Evolutionary conservation across 176 grass and related monocot genomes (phyloP).

Genomic region (Hsuehochloa calcarea): DNA sequence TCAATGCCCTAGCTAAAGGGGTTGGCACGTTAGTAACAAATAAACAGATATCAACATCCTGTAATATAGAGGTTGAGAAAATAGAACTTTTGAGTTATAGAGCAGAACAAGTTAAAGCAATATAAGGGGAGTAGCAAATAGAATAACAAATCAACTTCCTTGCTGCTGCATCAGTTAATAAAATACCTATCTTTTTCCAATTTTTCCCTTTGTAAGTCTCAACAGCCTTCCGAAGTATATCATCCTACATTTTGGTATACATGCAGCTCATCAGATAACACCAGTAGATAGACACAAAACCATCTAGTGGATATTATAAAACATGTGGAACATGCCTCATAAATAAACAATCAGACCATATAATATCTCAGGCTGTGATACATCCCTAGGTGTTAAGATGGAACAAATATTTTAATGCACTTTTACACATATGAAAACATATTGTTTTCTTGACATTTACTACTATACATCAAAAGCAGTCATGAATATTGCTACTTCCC

Average conservation of each 20-base stretch:
- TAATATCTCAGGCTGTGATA: not conserved
- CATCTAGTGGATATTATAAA: not conserved
- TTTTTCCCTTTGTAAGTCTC: conserved; percentile 80
- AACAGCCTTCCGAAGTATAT: conserved; percentile 68
- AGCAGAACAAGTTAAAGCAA: not conserved
- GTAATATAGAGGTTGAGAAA: not conserved
- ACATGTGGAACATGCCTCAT: not conserved
- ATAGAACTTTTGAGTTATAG: not conserved
- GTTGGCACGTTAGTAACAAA: not conserved
- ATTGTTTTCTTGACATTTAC: not conserved
- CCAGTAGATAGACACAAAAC: not conserved
- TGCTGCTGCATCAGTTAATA: not conserved
- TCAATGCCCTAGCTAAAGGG: not conserved
- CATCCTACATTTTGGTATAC: conserved; percentile 63
- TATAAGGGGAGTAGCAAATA: not conserved
- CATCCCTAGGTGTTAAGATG: not conserved
- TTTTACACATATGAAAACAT: not conserved
- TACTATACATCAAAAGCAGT: not conserved
- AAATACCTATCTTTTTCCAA: conserved; percentile 94
- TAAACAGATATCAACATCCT: not conserved
- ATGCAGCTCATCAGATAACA: conserved; percentile 21
- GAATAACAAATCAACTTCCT: not conserved
- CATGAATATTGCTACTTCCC: not conserved
- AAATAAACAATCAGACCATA: not conserved
- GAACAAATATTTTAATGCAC: not conserved